Conservation (phyloP, 2,329 filamentous ascomycete genomes). For the Westerdykella aurantiaca region DNA sequence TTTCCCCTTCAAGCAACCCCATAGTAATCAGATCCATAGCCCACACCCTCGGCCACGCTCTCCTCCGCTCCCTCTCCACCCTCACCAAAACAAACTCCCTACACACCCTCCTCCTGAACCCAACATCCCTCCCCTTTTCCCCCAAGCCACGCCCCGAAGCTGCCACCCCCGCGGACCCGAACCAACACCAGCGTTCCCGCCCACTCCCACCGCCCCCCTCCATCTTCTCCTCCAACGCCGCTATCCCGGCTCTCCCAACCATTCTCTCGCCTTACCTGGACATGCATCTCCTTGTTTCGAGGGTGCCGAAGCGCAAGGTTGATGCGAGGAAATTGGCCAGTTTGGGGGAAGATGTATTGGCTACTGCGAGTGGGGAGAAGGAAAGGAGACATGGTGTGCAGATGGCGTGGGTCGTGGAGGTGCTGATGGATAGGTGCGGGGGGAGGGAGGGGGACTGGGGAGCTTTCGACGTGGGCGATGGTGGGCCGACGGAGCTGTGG, state of each 20-base stretch:
- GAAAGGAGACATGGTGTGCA: slow-evolving; percentile 11
- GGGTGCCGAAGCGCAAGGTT: slow-evolving; percentile 27
- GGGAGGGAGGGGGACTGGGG: slow-evolving; percentile 38
- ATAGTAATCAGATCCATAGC: slow-evolving; percentile 20
- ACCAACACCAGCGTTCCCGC: slow-evolving; percentile 1
- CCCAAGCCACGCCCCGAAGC: slow-evolving; percentile 4
- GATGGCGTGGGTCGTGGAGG: slow-evolving; percentile 39
- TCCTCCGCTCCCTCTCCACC: slow-evolving; percentile 39
- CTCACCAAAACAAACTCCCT: slow-evolving; percentile 35
- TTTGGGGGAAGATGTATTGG: slow-evolving; percentile 5
- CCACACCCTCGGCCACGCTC: slow-evolving; percentile 37
- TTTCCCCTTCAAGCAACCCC: slow-evolving; percentile 9
- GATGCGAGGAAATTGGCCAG: slow-evolving; percentile 34
- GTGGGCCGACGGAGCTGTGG: too few species aligned
- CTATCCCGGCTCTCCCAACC: slow-evolving; percentile 36
- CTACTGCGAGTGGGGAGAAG: slow-evolving; percentile 6
- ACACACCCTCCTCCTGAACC: slow-evolving; percentile 36
- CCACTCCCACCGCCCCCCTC: slow-evolving; percentile 26
- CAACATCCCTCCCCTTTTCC: slow-evolving; percentile 10
- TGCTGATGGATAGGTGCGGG: slow-evolving; percentile 39
- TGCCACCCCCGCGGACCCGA: not conserved
- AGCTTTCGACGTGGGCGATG: slow-evolving; percentile 5
- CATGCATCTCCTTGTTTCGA: slow-evolving; percentile 38
- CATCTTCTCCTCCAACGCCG: slow-evolving; percentile 37
- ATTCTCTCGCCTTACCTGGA: slow-evolving; percentile 36